These are phyloP conservation scores for Fusarium illudens DNA, from an alignment of 2,329 filamentous ascomycete species.

Conservation along the genomic window DNA sequence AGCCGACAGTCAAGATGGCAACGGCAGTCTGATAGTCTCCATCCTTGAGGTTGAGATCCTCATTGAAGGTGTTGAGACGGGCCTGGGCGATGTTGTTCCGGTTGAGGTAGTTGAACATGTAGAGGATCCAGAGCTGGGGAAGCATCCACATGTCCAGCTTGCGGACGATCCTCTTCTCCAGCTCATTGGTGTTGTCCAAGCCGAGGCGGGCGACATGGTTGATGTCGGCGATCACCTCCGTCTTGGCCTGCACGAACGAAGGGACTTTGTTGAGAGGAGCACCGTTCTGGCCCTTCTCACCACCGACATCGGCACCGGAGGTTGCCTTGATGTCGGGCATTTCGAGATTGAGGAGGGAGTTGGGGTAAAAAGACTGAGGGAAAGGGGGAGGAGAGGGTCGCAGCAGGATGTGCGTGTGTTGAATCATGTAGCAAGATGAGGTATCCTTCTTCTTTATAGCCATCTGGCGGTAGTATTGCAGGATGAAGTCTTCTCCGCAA, in stretches of 20 bases:
- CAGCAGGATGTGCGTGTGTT: not conserved
- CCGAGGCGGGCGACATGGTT: slow-evolving; percentile 29
- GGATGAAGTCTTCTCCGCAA: slow-evolving; percentile 5
- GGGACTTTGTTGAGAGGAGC: not conserved
- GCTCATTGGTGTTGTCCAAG: slow-evolving; percentile 1
- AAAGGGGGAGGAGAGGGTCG: not conserved
- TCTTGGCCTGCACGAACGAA: slow-evolving; percentile 20
- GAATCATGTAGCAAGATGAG: not conserved
- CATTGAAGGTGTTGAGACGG: slow-evolving; percentile 24
- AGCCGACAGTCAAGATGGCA: slow-evolving; percentile 26
- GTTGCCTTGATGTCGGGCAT: slow-evolving; percentile 25
- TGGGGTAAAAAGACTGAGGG: not conserved
- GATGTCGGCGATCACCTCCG: slow-evolving; percentile 4
- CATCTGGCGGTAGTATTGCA: not conserved
- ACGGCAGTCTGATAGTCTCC: slow-evolving; percentile 34
- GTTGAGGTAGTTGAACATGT: slow-evolving; percentile 37
- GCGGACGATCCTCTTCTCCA: slow-evolving; percentile 32
- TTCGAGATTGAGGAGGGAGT: not conserved
- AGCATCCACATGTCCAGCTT: slow-evolving; percentile 29
- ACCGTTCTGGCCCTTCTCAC: not conserved
- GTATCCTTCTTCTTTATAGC: slow-evolving; percentile 4
- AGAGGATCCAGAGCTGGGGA: slow-evolving; percentile 33
- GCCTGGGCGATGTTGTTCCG: slow-evolving; percentile 32
- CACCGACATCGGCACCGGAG: not conserved
- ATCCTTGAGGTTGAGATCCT: slow-evolving; percentile 31